Conservation (phyloP, 2,329 filamentous ascomycete genomes). For the Nemania sp. region DNA sequence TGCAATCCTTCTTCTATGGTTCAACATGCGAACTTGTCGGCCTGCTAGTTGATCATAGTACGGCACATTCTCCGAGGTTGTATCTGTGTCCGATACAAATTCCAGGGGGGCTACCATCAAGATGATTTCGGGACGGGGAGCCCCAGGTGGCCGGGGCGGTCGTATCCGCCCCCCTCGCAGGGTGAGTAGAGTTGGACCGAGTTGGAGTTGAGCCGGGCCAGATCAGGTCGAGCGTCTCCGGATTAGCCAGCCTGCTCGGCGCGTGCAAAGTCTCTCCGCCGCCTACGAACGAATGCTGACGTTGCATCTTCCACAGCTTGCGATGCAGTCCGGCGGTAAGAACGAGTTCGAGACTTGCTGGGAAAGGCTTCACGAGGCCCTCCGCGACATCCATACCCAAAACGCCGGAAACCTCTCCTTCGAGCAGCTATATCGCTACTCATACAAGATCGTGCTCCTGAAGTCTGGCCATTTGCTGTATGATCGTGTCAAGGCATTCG, state of each 20-base stretch:
- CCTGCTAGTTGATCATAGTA: neutral
- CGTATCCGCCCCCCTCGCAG: slow-evolving; percentile 42
- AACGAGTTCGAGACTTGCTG: slow-evolving; percentile 88
- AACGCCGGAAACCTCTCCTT: slow-evolving; percentile 90
- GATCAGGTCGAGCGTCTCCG: too few relatives aligned
- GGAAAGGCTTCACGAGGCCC: slow-evolving; percentile 74
- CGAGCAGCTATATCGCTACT: slow-evolving; percentile 90
- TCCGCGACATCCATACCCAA: slow-evolving; percentile 88
- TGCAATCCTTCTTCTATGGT: neutral
- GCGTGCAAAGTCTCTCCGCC: neutral
- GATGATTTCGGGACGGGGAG: slow-evolving; percentile 44
- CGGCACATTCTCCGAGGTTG: neutral
- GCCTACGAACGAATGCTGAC: slow-evolving; percentile 20
- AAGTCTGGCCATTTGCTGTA: slow-evolving; percentile 86
- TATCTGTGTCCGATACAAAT: neutral
- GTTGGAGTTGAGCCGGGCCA: neutral
- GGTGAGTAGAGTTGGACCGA: slow-evolving; percentile 31
- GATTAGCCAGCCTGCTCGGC: neutral
- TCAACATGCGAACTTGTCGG: slow-evolving; percentile 1
- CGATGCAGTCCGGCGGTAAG: slow-evolving; percentile 52
- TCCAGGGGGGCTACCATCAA: slow-evolving; percentile 4
- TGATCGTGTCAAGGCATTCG: slow-evolving; percentile 76
- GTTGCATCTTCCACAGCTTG: slow-evolving; percentile 32
- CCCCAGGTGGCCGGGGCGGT: slow-evolving; percentile 36
- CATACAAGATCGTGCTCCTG: slow-evolving; percentile 90